Conservation (phyloP, 192 early-diverging fungal species). For the Entomortierella beljakovae region DNA sequence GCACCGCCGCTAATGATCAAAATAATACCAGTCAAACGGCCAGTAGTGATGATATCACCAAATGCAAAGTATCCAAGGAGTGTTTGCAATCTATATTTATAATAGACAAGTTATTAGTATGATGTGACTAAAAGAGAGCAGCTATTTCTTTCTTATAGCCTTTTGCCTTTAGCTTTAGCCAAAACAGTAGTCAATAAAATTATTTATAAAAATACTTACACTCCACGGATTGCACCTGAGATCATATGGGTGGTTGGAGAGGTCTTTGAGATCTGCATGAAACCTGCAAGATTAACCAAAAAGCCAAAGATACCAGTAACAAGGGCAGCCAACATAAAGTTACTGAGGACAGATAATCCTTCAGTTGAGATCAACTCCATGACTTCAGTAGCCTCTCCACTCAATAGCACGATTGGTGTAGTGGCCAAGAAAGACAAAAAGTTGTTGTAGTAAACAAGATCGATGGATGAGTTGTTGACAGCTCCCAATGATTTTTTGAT, state of each 20-base stretch:
- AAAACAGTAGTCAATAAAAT: constrained; percentile 10
- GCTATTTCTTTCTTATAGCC: neutral
- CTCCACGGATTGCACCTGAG: constrained; percentile 68
- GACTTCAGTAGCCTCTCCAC: constrained; percentile 50
- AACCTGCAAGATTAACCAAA: constrained; percentile 71
- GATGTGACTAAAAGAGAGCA: neutral
- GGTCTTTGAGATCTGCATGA: constrained; percentile 73
- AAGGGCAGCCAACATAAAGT: constrained; percentile 46
- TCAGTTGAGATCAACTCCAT: constrained; percentile 1
- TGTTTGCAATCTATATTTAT: constrained; percentile 45
- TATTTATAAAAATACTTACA: constrained; percentile 56
- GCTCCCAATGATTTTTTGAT: constrained; percentile 62
- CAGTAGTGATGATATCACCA: constrained; percentile 47
- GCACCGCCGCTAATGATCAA: constrained; percentile 51
- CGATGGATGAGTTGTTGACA: constrained; percentile 64
- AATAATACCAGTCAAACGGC: constrained; percentile 48
- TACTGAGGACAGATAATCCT: constrained; percentile 12
- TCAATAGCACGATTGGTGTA: constrained; percentile 60
- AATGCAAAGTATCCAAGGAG: constrained; percentile 52
- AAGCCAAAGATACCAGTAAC: constrained; percentile 69
- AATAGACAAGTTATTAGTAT: neutral
- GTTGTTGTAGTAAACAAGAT: constrained; percentile 74
- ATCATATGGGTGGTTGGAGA: constrained; percentile 71
- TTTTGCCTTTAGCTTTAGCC: neutral
- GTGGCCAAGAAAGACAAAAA: constrained; percentile 56